Conservation (phyloP, 768 basidiomycete species). For the Serendipita sp. region DNA sequence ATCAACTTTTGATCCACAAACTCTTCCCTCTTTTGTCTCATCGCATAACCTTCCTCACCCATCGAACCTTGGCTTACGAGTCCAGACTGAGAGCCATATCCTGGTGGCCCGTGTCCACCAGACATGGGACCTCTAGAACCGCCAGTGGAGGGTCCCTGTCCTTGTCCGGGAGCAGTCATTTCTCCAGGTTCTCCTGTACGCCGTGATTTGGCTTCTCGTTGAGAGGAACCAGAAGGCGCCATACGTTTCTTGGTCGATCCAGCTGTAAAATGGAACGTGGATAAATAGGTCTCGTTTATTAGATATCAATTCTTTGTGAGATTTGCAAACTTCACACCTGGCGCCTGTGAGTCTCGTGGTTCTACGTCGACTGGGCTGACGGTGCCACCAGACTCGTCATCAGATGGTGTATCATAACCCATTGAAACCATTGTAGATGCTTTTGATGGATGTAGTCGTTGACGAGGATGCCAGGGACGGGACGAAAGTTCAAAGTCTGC, state of each 20-base stretch:
- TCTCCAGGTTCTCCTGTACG: slow-evolving; percentile 3
- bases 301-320: not conserved
- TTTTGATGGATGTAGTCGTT: not conserved
- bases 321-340: too few relatives aligned
- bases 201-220: slow-evolving; percentile 1
- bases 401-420: slow-evolving; percentile 1
- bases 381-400: not conserved
- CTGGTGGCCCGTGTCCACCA: not conserved
- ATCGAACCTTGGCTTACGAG: not conserved
- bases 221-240: slow-evolving; percentile 1
- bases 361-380: not conserved
- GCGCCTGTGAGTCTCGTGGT: not conserved
- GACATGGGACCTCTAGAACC: not conserved
- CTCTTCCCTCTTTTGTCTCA: slow-evolving; percentile 1
- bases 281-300: not conserved
- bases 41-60: not conserved
- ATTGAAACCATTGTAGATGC: not conserved
- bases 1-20: slow-evolving; percentile 1
- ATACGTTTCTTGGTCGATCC: not conserved
- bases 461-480: too few relatives aligned
- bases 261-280: not conserved
- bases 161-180: not conserved
- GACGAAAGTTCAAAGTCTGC: too few relatives aligned
- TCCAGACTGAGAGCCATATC: not conserved
- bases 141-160: not conserved